phyloP scores from a whole-genome alignment of 345 rosid genomes.

The Salix dunnii region DNA sequence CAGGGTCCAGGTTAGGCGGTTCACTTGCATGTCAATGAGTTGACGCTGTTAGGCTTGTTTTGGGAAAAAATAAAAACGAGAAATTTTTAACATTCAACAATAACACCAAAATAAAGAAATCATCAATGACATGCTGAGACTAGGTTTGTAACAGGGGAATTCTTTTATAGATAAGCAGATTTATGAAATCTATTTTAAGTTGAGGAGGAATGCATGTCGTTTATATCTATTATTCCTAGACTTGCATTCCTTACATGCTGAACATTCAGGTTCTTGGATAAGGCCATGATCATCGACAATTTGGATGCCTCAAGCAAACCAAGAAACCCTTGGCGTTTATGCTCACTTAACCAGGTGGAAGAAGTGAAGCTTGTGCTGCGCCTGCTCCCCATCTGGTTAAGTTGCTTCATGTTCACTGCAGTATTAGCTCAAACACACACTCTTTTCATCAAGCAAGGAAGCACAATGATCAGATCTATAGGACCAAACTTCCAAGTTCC shows the following conservation, averaged over 20 bases:
- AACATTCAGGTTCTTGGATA: slow-evolving; percentile 67
- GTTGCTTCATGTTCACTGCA: slow-evolving; percentile 69
- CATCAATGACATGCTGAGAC: background rate
- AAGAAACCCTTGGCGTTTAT: slow-evolving; percentile 75
- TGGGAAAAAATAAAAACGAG: too few species aligned
- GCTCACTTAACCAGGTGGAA: slow-evolving; percentile 78
- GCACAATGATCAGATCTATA: slow-evolving; percentile 59
- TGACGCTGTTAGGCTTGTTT: too few species aligned
- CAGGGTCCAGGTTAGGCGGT: too few species aligned
- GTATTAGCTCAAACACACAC: slow-evolving; percentile 67
- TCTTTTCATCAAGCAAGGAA: slow-evolving; percentile 79
- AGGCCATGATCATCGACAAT: slow-evolving; percentile 67
- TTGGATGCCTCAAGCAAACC: slow-evolving; percentile 34
- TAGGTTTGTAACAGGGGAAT: background rate
- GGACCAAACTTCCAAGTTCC: slow-evolving; percentile 61
- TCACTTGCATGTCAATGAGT: too few species aligned
- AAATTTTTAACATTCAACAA: too few species aligned
- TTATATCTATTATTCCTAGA: background rate
- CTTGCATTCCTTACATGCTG: background rate
- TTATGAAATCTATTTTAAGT: background rate
- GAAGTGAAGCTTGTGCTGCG: slow-evolving; percentile 74
- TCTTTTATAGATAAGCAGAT: background rate
- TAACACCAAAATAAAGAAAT: too few species aligned
- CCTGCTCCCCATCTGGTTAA: slow-evolving; percentile 71
- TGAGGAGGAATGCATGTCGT: background rate